These are phyloP conservation scores for Soucietia sequanensis DNA, from an alignment of 805 yeast genomes.

Conservation along the genomic window DNA sequence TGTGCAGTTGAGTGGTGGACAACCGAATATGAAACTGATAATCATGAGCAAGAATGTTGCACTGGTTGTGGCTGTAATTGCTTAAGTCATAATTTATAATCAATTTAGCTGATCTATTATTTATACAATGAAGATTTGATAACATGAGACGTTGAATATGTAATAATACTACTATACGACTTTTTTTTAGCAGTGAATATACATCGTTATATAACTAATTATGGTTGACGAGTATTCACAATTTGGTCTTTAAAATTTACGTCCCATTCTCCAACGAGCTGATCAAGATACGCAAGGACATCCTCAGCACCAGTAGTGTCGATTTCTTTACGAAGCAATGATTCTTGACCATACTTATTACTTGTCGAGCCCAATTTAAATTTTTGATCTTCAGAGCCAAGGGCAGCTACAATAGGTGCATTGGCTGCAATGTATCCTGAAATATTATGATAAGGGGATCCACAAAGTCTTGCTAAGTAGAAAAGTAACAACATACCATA, in stretches of 20 bases:
- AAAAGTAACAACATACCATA: slow-evolving; percentile 85
- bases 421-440: slow-evolving; percentile 88
- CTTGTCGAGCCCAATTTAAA: slow-evolving; percentile 70
- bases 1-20: slow-evolving; percentile 86
- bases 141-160: too few species aligned
- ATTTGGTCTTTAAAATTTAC: slow-evolving; percentile 72
- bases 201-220: too few species aligned
- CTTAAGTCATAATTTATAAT: slow-evolving; percentile 24
- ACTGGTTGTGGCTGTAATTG: slow-evolving; percentile 86
- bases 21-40: slow-evolving; percentile 17
- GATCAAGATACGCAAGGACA: slow-evolving; percentile 62
- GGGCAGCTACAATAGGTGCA: slow-evolving; percentile 63
- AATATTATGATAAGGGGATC: slow-evolving; percentile 88
- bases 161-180: too few species aligned
- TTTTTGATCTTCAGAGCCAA: slow-evolving; percentile 52
- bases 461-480: slow-evolving; percentile 75
- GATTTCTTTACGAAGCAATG: slow-evolving; percentile 52
- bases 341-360: slow-evolving; percentile 61
- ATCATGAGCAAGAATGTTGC: slow-evolving; percentile 53
- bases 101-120: too few species aligned
- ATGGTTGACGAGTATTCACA: slow-evolving; percentile 43
- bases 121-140: too few species aligned
- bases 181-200: too few species aligned
- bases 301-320: slow-evolving; percentile 66
- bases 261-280: slow-evolving; percentile 68